Evolutionary conservation across 768 basidiomycete genomes (phyloP), one percentile per base, ranked within the genome.

Genomic region (Tylopilus felleus): DNA sequence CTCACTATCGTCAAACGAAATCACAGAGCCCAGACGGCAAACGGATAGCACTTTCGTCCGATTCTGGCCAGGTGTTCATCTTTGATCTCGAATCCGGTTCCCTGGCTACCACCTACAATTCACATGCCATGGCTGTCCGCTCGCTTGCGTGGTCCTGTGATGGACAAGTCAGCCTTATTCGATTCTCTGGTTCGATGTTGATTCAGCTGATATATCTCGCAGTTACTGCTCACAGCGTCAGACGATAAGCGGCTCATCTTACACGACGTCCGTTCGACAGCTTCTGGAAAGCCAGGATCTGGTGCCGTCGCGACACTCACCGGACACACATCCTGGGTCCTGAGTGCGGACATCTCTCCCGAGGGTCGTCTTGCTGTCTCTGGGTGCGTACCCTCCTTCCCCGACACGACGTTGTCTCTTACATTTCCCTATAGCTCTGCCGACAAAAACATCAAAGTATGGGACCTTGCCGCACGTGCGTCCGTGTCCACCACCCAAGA

Each of bases 261-360:
- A 45, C 92, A 96, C 69, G 94, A 98, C 65, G 89, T 94, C 16
- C 85, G 94, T 51, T 77, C 80, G n/a, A 75, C 85, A 1, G 61
- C 80, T 6, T 77, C 82, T 5, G 75, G 81, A 17, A 79, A 78
- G 53, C 74, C 76, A 41, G 86, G 91, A 6, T 80, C 81, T 19
- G 87, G 89, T 38, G 86, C 87, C 2, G 91, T 95, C 19, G 91
- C 94, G 14, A 85, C 91, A 10, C 76, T 98, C 59, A 81, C 83
- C 6, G 94, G 94, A 0, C 94, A 98, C 68, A 80, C 90, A 0
- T 94, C 93, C 10, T 96, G 95, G 93, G 90, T 93, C 2, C 77
- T 98, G 35, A 86, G 84, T 62, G 76, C 84, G 8, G 88, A 91
- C 62, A 82, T 94, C 39, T 88, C 90, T 27, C 89, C 86, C 10